Evolutionary conservation across 495 filamentous ascomycete genomes (phyloP).

Genomic region (Trichodelitschia bisporula): DNA sequence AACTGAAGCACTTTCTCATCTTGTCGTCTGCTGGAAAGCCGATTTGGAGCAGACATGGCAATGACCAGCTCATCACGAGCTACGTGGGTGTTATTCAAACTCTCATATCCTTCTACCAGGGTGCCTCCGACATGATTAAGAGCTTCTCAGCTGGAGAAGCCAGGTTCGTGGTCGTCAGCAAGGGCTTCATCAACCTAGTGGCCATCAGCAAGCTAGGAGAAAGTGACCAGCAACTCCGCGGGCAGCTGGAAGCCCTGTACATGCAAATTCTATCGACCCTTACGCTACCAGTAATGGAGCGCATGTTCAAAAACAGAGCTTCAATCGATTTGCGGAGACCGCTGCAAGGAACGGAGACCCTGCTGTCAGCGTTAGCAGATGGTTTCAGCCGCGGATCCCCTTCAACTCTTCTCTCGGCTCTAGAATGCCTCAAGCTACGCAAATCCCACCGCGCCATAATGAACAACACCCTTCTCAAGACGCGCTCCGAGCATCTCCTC

Average conservation of each 20-base stretch:
- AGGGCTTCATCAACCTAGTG: conserved; percentile 75
- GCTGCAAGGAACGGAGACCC: conserved; percentile 76
- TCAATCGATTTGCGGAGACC: conserved; percentile 81
- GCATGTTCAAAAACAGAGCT: conserved; percentile 71
- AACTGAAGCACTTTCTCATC: conserved; percentile 90
- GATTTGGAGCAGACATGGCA: conserved; percentile 85
- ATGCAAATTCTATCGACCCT: conserved; percentile 94
- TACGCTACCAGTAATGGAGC: conserved; percentile 68
- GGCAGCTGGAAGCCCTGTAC: conserved; percentile 82
- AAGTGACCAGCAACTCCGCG: conserved; percentile 60
- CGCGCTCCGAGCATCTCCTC: conserved; percentile 45
- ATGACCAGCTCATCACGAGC: conserved; percentile 62
- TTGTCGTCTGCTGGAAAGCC: conserved; percentile 95
- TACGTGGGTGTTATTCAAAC: conserved; percentile 95
- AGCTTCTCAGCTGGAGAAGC: conserved; percentile 66
- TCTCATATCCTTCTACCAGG: conserved; percentile 90
- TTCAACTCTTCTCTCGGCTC: conserved; percentile 61
- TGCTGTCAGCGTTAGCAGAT: conserved; percentile 79
- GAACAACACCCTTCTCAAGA: conserved; percentile 64
- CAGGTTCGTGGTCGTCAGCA: conserved; percentile 60
- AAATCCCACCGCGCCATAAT: conserved; percentile 70
- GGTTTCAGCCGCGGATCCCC: conserved; percentile 85
- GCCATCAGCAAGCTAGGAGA: conserved; percentile 83
- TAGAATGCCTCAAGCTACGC: conserved; percentile 74
- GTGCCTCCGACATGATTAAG: conserved; percentile 43